These are phyloP conservation scores for Paecilomyces formosus DNA, from an alignment of 2,329 filamentous ascomycete genomes.

Conservation along the genomic window DNA sequence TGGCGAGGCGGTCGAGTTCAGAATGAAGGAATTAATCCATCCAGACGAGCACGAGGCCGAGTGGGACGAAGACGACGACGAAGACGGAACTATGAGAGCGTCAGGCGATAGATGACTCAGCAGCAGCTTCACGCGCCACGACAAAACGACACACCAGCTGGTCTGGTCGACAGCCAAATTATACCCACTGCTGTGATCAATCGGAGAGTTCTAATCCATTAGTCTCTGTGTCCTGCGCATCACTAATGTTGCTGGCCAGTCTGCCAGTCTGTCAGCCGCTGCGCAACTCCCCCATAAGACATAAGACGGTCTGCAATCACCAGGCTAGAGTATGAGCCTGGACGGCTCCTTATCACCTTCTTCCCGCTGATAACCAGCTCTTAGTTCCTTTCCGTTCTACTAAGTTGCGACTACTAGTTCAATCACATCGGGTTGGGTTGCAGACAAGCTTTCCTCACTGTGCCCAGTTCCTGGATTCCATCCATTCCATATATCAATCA, in stretches of 20 bases:
- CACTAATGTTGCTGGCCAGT: background rate
- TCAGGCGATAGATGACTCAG: slow-evolving; percentile 32
- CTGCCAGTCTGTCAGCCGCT: background rate
- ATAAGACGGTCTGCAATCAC: background rate
- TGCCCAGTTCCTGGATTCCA: background rate
- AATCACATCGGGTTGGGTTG: background rate
- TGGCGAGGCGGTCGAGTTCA: background rate
- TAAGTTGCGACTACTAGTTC: too few species aligned
- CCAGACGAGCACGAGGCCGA: background rate
- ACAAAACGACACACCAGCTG: background rate
- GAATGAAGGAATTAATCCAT: background rate
- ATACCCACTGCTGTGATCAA: background rate
- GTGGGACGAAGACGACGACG: background rate
- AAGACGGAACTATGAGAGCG: slow-evolving; percentile 1
- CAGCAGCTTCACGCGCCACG: slow-evolving; percentile 3
- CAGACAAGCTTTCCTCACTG: background rate
- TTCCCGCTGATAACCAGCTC: background rate
- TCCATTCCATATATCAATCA: background rate
- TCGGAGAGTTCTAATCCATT: too few species aligned
- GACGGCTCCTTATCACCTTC: background rate
- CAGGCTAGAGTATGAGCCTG: background rate
- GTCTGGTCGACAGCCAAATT: background rate
- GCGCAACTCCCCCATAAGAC: background rate
- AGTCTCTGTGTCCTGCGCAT: background rate
- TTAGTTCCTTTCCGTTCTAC: too few species aligned